These are phyloP conservation scores for Penicillium sclerotiorum DNA, from an alignment of 2,329 filamentous ascomycete species.

Conservation along the genomic window DNA sequence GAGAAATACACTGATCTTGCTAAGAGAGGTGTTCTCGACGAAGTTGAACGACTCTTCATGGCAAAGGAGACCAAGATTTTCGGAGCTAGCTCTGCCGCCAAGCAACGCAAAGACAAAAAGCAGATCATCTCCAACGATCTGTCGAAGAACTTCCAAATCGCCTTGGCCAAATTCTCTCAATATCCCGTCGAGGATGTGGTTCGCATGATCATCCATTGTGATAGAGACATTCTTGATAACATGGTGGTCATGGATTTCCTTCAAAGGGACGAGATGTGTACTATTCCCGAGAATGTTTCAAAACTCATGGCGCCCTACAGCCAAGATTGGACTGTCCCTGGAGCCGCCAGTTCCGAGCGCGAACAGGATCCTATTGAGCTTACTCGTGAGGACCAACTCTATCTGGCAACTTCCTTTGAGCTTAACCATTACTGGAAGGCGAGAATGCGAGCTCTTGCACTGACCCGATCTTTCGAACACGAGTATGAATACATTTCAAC, in stretches of 20 bases:
- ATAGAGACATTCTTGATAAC: slow-evolving; percentile 84
- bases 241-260: slow-evolving; percentile 94
- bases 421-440: slow-evolving; percentile 98
- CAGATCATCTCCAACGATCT: slow-evolving; percentile 91
- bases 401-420: slow-evolving; percentile 88
- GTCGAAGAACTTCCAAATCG: slow-evolving; percentile 88
- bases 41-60: slow-evolving; percentile 96
- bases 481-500: slow-evolving; percentile 91
- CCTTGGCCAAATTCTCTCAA: slow-evolving; percentile 89
- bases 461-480: slow-evolving; percentile 79
- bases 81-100: slow-evolving; percentile 61
- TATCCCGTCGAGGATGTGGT: slow-evolving; percentile 80
- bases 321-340: slow-evolving; percentile 92
- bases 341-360: slow-evolving; percentile 73
- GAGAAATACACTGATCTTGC: slow-evolving; percentile 94
- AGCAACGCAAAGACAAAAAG: slow-evolving; percentile 93
- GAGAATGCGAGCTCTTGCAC: slow-evolving; percentile 83
- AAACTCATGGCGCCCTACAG: slow-evolving; percentile 95
- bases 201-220: slow-evolving; percentile 94
- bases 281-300: slow-evolving; percentile 82
- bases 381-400: slow-evolving; percentile 93
- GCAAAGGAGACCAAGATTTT: slow-evolving; percentile 94
- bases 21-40: slow-evolving; percentile 91
- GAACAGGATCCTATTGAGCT: slow-evolving; percentile 87
- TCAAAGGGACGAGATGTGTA: slow-evolving; percentile 89